Evolutionary conservation across 257 asterid genomes (phyloP).

Genomic region (Avicennia marina): DNA sequence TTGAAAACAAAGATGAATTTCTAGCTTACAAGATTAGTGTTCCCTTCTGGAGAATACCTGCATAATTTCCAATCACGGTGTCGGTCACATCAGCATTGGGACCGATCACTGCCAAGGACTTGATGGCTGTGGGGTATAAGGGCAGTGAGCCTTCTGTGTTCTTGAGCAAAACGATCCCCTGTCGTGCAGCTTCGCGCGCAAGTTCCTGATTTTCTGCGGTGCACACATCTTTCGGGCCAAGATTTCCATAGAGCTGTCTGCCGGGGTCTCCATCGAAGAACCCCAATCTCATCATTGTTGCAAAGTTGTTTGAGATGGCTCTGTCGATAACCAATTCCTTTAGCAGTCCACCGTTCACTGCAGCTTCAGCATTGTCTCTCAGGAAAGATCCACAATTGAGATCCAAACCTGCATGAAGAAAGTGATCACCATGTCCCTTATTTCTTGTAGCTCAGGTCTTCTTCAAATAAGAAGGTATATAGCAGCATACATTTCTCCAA

Average conservation of each 20-base stretch:
- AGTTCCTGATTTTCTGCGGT: slow-evolving; percentile 54
- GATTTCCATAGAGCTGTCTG: slow-evolving; percentile 57
- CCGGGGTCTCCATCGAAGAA: slow-evolving; percentile 89
- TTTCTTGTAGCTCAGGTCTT: too few relatives aligned
- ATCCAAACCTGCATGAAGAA: slow-evolving; percentile 59
- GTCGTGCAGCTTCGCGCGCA: slow-evolving; percentile 81
- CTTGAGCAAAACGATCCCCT: slow-evolving; percentile 80
- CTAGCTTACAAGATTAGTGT: too few relatives aligned
- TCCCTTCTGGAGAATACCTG: slow-evolving; percentile 45
- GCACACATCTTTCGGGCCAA: slow-evolving; percentile 88
- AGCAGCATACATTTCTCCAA: too few relatives aligned
- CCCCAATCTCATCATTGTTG: slow-evolving; percentile 78
- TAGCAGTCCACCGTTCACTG: slow-evolving; percentile 58
- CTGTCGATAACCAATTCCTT: slow-evolving; percentile 46
- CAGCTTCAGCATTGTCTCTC: slow-evolving; percentile 39
- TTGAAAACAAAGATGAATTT: too few relatives aligned
- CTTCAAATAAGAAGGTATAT: too few relatives aligned
- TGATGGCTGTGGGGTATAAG: slow-evolving; percentile 42
- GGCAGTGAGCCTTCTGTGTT: slow-evolving; percentile 64
- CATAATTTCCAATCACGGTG: slow-evolving; percentile 77
- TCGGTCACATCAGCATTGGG: slow-evolving; percentile 66
- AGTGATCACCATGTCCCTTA: neutral
- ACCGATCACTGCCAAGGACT: slow-evolving; percentile 77
- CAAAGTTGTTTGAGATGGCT: slow-evolving; percentile 66
- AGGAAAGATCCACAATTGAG: slow-evolving; percentile 71